These are phyloP conservation scores for Claviceps fusiformis DNA, from an alignment of 2,329 filamentous ascomycete genomes.

Conservation along the genomic window DNA sequence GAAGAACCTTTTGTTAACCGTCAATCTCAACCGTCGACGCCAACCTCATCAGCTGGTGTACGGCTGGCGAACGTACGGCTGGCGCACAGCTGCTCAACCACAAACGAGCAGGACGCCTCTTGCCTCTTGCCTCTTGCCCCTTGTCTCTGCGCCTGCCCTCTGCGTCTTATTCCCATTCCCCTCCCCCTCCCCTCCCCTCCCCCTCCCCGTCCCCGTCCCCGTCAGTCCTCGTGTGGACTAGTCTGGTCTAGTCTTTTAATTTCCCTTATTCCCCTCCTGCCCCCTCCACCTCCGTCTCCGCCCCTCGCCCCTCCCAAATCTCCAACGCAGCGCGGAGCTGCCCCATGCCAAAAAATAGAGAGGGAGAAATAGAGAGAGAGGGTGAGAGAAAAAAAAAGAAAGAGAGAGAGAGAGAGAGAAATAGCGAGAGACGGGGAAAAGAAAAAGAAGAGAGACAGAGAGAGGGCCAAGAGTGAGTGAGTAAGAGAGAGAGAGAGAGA, in stretches of 20 bases:
- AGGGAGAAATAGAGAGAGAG: too few relatives aligned
- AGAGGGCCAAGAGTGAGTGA: too few relatives aligned
- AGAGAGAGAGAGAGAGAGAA: background rate
- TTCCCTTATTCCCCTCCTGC: background rate
- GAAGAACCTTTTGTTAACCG: background rate
- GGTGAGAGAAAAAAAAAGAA: too few relatives aligned
- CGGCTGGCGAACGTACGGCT: background rate
- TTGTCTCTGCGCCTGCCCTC: background rate
- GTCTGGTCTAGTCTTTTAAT: background rate
- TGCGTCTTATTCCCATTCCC: conserved; percentile 8
- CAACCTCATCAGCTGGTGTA: background rate
- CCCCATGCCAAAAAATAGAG: background rate
- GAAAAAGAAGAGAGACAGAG: too few relatives aligned
- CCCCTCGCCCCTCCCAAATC: background rate
- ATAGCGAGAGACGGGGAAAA: too few relatives aligned
- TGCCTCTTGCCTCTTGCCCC: too few relatives aligned
- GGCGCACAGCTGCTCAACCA: background rate
- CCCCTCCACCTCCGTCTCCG: background rate
- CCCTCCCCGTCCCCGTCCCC: conserved; percentile 1
- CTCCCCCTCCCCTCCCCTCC: conserved; percentile 7
- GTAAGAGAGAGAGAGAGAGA: too few relatives aligned
- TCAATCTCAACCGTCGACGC: background rate
- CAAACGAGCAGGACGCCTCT: background rate
- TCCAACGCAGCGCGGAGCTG: background rate
- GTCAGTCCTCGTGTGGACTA: background rate